Evolutionary conservation across 306 rosid genomes (phyloP).

Genomic region (Begonia fuchsioides): DNA sequence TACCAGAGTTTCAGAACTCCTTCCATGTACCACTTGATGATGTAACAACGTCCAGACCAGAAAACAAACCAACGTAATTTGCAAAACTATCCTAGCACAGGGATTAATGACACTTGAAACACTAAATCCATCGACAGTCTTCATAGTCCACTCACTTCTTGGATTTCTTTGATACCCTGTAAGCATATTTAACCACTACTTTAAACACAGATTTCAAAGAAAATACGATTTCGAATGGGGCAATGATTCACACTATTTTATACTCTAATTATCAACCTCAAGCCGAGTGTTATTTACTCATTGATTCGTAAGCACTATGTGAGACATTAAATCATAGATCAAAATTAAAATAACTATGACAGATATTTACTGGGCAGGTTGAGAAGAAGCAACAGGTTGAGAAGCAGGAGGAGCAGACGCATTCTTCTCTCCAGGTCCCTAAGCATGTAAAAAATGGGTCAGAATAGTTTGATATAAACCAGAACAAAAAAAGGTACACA

Average conservation of each 20-base stretch:
- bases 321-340: too few relatives aligned
- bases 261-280: too few relatives aligned
- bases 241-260: too few relatives aligned
- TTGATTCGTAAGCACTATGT: too few relatives aligned
- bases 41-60: constrained; percentile 19
- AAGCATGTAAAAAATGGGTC: background rate
- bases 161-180: constrained; percentile 67
- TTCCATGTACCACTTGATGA: background rate
- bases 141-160: constrained; percentile 43
- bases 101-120: constrained; percentile 3
- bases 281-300: too few relatives aligned
- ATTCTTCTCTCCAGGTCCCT: constrained; percentile 79
- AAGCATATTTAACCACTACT: constrained; percentile 12
- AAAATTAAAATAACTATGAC: background rate
- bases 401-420: constrained; percentile 16
- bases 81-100: constrained; percentile 32
- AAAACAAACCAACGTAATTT: constrained; percentile 7
- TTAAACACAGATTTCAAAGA: background rate
- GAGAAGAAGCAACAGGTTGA: constrained; percentile 24
- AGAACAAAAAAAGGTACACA: background rate
- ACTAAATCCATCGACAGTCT: constrained; percentile 6
- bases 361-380: constrained; percentile 50
- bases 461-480: too few relatives aligned
- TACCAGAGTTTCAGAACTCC: background rate
- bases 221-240: background rate